Evolutionary conservation across 2,329 filamentous ascomycete species (phyloP).

Genomic region (Colletotrichum sp.): DNA sequence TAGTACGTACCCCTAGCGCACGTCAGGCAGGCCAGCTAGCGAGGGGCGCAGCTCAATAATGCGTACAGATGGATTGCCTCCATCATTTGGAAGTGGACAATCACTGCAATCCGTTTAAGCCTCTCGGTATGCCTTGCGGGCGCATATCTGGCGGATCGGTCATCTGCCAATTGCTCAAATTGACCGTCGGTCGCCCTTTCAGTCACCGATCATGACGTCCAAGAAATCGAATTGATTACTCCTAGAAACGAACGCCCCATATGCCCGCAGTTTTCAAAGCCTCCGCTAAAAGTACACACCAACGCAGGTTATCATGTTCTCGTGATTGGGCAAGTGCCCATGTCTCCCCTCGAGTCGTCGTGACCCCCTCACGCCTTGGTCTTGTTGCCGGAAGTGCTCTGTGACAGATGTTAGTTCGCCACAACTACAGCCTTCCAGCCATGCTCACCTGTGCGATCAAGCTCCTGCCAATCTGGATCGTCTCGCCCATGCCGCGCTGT

Average conservation of each 20-base stretch:
- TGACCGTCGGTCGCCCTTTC: background rate
- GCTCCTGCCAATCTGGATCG: conserved; percentile 58
- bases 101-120: background rate
- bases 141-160: background rate
- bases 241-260: background rate
- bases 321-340: background rate
- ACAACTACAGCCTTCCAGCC: background rate
- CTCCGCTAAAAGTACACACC: background rate
- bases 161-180: background rate
- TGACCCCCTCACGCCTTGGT: background rate
- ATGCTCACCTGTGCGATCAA: conserved; percentile 54
- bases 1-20: background rate
- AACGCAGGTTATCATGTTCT: background rate
- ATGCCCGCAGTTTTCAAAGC: background rate
- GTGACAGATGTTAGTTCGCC: background rate
- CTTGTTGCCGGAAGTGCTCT: conserved; percentile 14
- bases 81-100: background rate
- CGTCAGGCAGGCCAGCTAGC: background rate
- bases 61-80: background rate
- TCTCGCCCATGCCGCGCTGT: conserved; percentile 63
- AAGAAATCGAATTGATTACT: background rate
- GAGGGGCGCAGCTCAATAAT: conserved; percentile 12
- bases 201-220: background rate
- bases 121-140: background rate
- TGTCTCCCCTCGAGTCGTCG: background rate